Conservation (phyloP, 2,329 filamentous ascomycete genomes). For the Pseudogymnoascus destructans region DNA sequence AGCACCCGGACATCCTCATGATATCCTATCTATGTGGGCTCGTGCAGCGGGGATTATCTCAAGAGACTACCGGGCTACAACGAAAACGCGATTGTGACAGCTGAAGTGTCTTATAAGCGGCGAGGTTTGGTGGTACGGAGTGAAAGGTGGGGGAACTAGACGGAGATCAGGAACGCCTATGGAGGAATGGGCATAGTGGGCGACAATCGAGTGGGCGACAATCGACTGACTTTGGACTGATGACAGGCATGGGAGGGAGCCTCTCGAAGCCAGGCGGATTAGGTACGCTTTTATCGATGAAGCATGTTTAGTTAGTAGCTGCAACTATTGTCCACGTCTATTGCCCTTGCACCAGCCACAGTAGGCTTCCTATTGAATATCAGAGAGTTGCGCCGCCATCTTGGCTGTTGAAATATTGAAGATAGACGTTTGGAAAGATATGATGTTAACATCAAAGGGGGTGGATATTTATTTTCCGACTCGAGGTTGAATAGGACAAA, state of each 20-base stretch:
- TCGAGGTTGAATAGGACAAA: background rate
- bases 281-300: background rate
- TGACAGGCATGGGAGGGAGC: background rate
- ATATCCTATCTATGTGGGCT: background rate
- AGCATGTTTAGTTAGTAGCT: background rate
- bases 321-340: background rate
- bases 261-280: background rate
- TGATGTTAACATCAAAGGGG: background rate
- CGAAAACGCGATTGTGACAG: background rate
- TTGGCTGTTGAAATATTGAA: conserved; percentile 21
- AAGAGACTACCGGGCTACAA: background rate
- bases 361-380: conserved; percentile 18
- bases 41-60: background rate
- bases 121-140: background rate
- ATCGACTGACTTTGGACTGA: background rate
- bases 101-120: background rate
- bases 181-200: background rate
- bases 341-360: background rate
- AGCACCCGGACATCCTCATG: background rate
- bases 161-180: background rate
- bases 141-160: background rate
- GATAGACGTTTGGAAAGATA: conserved; percentile 12
- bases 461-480: background rate
- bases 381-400: conserved; percentile 18
- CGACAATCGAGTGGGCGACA: background rate